Base-by-base conservation (phyloP, 2,329 filamentous ascomycete genomes). In the Aspergillus ibericus region DNA sequence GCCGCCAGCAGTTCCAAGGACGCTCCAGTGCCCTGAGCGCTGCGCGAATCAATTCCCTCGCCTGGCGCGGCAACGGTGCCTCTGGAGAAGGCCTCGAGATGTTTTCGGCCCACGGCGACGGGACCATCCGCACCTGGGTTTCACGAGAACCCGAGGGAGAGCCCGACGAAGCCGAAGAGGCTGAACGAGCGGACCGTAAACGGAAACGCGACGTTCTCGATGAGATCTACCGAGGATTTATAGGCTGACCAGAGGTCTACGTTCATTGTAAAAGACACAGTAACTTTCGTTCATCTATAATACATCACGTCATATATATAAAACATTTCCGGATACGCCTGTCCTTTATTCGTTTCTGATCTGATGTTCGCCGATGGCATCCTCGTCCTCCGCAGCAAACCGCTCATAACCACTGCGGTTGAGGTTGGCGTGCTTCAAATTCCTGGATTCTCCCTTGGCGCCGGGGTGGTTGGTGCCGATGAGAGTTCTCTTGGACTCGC, bases 31-130 rank as follows among this genome's bases (percentile, higher is more conserved):
- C 83, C 44, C 72, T 79, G 6, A 83, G 81, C 46, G 75, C 74
- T 48, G 89, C 86, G 59, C 82, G 89, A 29, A 88, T 95, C 48
- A 92, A 90, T 13, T 84, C 84, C 54, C 80, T 97, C 22, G 88
- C 85, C 0, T 97, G 92, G 92, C 79, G 85, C 35, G 90, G 91
- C 32, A 81, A 83, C 20, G 82, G 83, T 13, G 78, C 79, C 1
- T 81, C 81, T 3, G 80, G 80, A 6, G 75, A 82, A 56, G 86
- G 85, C 0, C 72, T 88, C 1, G 87, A 89, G 64, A 83, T 97
- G 58, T 96, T 92, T 75, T 95, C 91, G 54, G 89, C 87, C 1
- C 92, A 96, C 68, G 82, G 88, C 3, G 92, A 97, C 70, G 93
- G 93, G 0, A 88, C 88, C 53, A 93, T 98, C 58, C 83, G 89